These are phyloP conservation scores for Moesziomyces sp. DNA, from an alignment of 1,284 basidiomycete species.

Conservation along the genomic window DNA sequence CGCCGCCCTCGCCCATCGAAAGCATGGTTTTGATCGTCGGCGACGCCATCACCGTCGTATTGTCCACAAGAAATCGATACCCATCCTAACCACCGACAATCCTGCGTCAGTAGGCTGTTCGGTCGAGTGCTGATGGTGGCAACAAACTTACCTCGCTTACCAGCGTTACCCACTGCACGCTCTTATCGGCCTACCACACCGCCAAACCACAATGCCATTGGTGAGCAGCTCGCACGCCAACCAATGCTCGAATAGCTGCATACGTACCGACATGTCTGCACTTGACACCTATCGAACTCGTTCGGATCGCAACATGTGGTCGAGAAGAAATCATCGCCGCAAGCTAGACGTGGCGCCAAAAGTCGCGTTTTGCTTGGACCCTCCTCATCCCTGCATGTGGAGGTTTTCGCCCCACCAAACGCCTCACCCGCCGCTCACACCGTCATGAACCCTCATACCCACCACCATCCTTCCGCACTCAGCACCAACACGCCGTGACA, in stretches of 20 bases:
- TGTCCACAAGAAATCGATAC: conserved; percentile 59
- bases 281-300: background rate
- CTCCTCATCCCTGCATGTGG: background rate
- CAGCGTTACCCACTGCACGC: conserved; percentile 56
- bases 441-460: too few species aligned
- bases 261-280: conserved; percentile 7
- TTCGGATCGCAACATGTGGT: background rate
- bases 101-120: background rate
- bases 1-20: conserved; percentile 59
- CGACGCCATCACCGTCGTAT: conserved; percentile 34
- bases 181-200: conserved; percentile 3
- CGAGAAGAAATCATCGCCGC: background rate
- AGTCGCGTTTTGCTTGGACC: background rate
- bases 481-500: too few species aligned
- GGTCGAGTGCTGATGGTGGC: too few species aligned
- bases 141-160: conserved; percentile 54
- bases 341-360: background rate
- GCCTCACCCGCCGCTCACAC: too few species aligned
- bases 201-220: background rate
- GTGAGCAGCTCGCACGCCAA: too few species aligned
- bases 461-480: too few species aligned
- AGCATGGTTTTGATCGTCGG: conserved; percentile 61
- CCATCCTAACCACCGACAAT: conserved; percentile 44
- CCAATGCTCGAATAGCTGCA: too few species aligned
- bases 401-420: background rate